Evolutionary conservation across 352 stramenopile genomes (phyloP).

Genomic region (Globisporangium apiculatum): DNA sequence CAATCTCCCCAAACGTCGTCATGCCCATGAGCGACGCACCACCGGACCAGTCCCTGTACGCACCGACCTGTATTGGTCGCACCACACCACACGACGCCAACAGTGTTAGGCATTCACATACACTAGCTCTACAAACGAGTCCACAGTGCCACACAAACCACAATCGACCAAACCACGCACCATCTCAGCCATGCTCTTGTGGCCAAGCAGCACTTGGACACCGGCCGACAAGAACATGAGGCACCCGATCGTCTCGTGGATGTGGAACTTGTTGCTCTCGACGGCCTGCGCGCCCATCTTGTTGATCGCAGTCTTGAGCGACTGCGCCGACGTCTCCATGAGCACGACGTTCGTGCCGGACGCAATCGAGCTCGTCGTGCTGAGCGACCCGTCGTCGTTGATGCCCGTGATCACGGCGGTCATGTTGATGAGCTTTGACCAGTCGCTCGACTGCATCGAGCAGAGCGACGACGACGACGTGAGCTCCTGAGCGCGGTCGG

Average conservation of each 20-base stretch:
- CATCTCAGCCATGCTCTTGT: slow-evolving; percentile 88
- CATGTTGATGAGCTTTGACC: slow-evolving; percentile 81
- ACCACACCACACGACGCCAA: slow-evolving; percentile 1
- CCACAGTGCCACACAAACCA: slow-evolving; percentile 1
- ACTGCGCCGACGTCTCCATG: slow-evolving; percentile 82
- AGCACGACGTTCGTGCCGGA: slow-evolving; percentile 76
- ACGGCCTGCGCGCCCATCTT: slow-evolving; percentile 78
- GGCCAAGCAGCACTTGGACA: slow-evolving; percentile 74
- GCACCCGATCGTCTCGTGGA: slow-evolving; percentile 75
- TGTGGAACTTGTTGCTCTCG: slow-evolving; percentile 74
- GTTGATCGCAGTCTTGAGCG: slow-evolving; percentile 79
- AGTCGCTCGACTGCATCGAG: slow-evolving; percentile 78
- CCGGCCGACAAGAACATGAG: slow-evolving; percentile 85
- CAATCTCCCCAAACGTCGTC: slow-evolving; percentile 86
- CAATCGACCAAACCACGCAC: slow-evolving; percentile 17
- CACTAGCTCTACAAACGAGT: too few species aligned
- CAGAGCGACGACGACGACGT: slow-evolving; percentile 56
- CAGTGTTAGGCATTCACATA: background rate
- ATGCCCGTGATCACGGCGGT: slow-evolving; percentile 82
- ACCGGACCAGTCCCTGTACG: slow-evolving; percentile 80
- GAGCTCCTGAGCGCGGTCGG: slow-evolving; percentile 40
- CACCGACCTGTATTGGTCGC: slow-evolving; percentile 41
- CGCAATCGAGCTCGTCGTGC: slow-evolving; percentile 69
- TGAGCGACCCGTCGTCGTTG: slow-evolving; percentile 77
- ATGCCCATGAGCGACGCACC: slow-evolving; percentile 80